These are phyloP conservation scores for Cystofilobasidium capitatum DNA, from an alignment of 768 basidiomycete genomes.

Conservation along the genomic window DNA sequence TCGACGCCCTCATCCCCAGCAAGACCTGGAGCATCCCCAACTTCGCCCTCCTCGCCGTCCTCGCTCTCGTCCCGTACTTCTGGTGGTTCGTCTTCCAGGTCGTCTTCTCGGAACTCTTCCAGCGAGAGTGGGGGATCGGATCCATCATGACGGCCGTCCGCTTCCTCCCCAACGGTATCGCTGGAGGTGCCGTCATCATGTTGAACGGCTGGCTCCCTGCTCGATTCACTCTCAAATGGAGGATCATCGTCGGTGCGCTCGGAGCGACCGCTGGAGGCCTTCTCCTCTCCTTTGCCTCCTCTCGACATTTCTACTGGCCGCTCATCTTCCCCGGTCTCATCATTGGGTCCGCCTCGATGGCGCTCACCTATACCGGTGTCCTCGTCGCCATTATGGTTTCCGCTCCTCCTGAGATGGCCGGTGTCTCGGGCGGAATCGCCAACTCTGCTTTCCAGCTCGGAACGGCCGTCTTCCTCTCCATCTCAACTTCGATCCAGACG, in stretches of 20 bases:
- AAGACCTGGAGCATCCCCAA: constrained; percentile 7
- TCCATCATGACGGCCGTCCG: neutral
- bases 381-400: neutral
- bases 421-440: constrained; percentile 3
- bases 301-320: neutral
- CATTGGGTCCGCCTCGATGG: neutral
- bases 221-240: neutral
- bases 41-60: constrained; percentile 11
- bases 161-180: neutral
- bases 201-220: neutral
- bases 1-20: constrained; percentile 6
- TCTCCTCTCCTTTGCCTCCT: constrained; percentile 3
- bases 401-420: constrained; percentile 4
- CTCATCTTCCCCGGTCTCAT: constrained; percentile 9
- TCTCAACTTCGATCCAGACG: neutral
- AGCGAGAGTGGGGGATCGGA: neutral
- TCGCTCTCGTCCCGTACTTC: neutral
- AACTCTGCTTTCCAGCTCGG: neutral
- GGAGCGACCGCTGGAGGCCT: neutral
- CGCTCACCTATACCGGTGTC: neutral
- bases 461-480: neutral
- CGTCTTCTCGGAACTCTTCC: neutral
- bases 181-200: neutral
- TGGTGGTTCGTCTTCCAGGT: neutral
- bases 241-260: constrained; percentile 1